Conservation (phyloP, 352 stramenopile species). For the Detonula confervacea region DNA sequence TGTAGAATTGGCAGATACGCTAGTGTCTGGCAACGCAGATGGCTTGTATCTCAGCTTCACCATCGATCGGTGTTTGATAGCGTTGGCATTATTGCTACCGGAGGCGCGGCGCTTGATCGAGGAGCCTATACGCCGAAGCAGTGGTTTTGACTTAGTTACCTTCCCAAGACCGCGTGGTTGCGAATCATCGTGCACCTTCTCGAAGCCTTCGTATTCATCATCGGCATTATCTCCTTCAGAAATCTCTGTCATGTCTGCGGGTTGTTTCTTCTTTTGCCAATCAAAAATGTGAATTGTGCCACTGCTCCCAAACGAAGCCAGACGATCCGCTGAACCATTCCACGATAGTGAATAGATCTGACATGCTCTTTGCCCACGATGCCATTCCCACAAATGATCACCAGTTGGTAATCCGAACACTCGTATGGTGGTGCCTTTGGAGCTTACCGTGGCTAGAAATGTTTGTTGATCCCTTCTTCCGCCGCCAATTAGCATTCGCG, state of each 20-base stretch:
- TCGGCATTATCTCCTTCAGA: constrained; percentile 8
- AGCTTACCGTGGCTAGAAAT: constrained; percentile 35
- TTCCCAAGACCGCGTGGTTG: not conserved
- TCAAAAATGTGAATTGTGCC: constrained; percentile 49
- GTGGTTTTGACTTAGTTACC: constrained; percentile 14
- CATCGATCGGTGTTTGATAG: constrained; percentile 45
- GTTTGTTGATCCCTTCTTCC: not conserved
- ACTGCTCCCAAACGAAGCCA: constrained; percentile 47
- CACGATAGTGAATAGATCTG: constrained; percentile 48
- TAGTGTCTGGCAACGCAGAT: not conserved
- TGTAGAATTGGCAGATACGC: constrained; percentile 3
- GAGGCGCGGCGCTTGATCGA: constrained; percentile 21
- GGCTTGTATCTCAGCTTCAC: constrained; percentile 51
- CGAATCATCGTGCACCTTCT: constrained; percentile 14
- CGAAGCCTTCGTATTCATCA: constrained; percentile 28
- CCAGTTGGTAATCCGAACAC: constrained; percentile 48
- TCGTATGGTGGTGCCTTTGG: constrained; percentile 46
- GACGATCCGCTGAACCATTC: constrained; percentile 37
- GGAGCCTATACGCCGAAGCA: constrained; percentile 39
- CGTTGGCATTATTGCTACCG: constrained; percentile 1
- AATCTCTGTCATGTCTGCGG: not conserved
- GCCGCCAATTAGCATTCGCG: constrained; percentile 44
- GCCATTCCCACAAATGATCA: constrained; percentile 49
- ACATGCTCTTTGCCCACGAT: constrained; percentile 43
- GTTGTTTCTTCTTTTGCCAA: constrained; percentile 31